Evolutionary conservation across 192 early-diverging fungal species (phyloP), one percentile per base, ranked within the genome.

Genomic region (Rhizophagus clarus): DNA sequence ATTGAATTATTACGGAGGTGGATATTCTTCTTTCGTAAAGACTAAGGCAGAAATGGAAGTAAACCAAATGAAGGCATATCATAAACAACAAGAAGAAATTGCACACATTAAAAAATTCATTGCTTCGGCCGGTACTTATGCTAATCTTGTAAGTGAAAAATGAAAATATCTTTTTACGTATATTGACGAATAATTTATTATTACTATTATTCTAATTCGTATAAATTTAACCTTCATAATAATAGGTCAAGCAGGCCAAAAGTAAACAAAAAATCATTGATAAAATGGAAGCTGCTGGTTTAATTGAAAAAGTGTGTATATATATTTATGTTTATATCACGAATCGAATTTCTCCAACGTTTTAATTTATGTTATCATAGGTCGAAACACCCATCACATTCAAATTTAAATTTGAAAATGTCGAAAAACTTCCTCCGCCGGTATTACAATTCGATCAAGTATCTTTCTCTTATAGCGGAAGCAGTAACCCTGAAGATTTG

Each of bases 221-320:
- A 49, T 15, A 56, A 56, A 20, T 56, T 20, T 56, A 42, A 42
- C 20, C 4, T 56, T 3, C 20, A n/a, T n/a, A n/a, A n/a, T n/a
- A 56, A 56, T 56, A 37, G 77, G 85, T 86, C 70, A 90, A 95
- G 68, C 98, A 99, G 88, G 98, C 98, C 73, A 98, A 99, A 90
- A 96, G 95, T 47, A 94, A 96, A 85, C 98, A 98, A 84, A 99
- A 99, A 94, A 99, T 98, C 85, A 92, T 99, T 62, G 98, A 99
- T 89, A 99, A 99, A 90, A 99, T 99, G 98, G 95, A 97, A 88
- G 98, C 97, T 79, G 98, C 92, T 79, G 98, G 98, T 81, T 88
- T 99, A 72, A 92, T 99, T 68, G 98, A 99, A 81, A 96, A 97
- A 89, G 95, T 98, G 61, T 93, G 31, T 37, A n/a, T 73, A 6